phyloP scores from a whole-genome alignment of 345 rosid genomes.

The Excoecaria cochinchinensis region DNA sequence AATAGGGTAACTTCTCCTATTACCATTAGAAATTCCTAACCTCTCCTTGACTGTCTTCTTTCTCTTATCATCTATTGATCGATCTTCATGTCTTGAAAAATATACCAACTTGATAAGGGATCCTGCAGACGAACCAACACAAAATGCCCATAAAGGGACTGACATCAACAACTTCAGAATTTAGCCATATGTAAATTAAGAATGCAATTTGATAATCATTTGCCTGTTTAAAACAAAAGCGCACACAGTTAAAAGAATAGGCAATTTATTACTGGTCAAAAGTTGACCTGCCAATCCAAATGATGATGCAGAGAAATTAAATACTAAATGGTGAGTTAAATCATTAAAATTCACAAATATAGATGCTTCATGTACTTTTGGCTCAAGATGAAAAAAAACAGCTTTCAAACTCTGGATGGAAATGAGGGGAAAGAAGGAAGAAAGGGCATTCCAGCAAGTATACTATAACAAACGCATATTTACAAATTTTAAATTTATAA shows the following conservation, averaged over 20 bases:
- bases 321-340: background rate
- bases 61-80: slow-evolving; percentile 55
- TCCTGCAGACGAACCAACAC: slow-evolving; percentile 48
- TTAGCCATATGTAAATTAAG: background rate
- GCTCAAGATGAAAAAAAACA: background rate
- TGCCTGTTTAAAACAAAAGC: background rate
- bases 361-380: background rate
- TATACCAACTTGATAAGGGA: slow-evolving; percentile 93
- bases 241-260: background rate
- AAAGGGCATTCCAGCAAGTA: background rate
- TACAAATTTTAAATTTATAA: background rate
- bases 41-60: slow-evolving; percentile 75
- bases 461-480: background rate
- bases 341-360: background rate
- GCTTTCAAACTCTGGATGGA: background rate
- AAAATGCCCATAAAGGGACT: background rate
- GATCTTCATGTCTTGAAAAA: slow-evolving; percentile 95
- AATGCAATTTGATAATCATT: background rate
- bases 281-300: background rate
- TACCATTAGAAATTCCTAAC: slow-evolving; percentile 69
- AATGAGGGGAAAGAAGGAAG: background rate
- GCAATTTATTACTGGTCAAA: background rate
- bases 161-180: background rate
- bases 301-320: background rate
- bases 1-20: slow-evolving; percentile 84